Evolutionary conservation across 257 asterid species (phyloP), one percentile per base, ranked within the genome.

Genomic region (Nicotiana obtusifolia): DNA sequence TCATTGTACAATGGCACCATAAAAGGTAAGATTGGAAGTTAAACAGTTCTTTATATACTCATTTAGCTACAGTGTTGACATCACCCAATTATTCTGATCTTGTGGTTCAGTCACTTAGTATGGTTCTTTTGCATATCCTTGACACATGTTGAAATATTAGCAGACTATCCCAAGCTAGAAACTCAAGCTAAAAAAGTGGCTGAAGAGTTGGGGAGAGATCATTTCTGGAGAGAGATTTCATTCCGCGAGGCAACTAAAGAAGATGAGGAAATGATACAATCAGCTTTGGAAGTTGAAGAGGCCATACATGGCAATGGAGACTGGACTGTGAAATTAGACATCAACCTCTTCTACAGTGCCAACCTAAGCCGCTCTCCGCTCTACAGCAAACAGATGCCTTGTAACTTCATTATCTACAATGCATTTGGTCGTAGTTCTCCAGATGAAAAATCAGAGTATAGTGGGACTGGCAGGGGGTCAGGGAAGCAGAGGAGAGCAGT

Each of bases 261-360:
- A 78, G 98, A 96, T 76, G 94, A 93, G 86, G 92, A 89, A 76
- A 89, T 76, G 60, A 90, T 96, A 82, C 89, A 82, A 65, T 88
- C 85, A 78, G 95, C 98, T 87, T 87, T 94, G 85, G 89, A 92
- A 67, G 88, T 92, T 83, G 97, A 96, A 84, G 94, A 90, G 78
- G 94, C 97, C 7, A 86, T 93, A 78, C 99, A 96, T 54, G 98
- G 98, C 35, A 91, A 93, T 78, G 93, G 94, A 73, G 99, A 96
- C 87, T 96, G 99, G 99, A 96, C 99, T 26, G 98, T 96, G 82
- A 96, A 94, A 87, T 85, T 96, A 59, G 98, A 97, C 80, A 91
- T 96, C 84, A 93, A 96, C 86, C 97, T 96, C 86, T 96, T 89
- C 90, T 93, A 92, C 81, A 96, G 97, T 81, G 98, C 98, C 64